A percentile compares a stretch with the other conserved stretches of the same genome.
phyloP scores from a whole-genome alignment of 106 monocot genomes.

The Dendrobium catenatum region DNA sequence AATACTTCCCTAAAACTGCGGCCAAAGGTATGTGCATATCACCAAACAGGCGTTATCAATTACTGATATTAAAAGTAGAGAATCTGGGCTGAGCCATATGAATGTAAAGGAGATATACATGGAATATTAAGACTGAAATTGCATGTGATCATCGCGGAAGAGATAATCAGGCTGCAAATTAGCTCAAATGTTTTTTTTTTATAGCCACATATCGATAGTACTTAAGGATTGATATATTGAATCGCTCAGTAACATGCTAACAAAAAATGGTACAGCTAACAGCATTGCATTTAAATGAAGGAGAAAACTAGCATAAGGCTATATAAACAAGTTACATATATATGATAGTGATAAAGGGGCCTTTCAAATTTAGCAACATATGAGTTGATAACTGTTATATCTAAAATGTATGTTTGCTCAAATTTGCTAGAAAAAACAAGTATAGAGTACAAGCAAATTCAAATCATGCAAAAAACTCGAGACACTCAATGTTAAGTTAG shows the following conservation, averaged over 20 bases:
- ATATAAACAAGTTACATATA: background rate
- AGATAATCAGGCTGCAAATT: background rate
- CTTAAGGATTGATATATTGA: background rate
- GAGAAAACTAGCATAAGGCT: background rate
- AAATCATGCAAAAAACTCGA: no score
- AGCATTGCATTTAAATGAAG: background rate
- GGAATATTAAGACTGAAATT: background rate
- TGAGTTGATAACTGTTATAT: no score
- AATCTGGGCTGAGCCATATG: background rate
- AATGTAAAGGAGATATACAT: background rate
- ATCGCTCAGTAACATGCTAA: background rate
- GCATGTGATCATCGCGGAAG: background rate
- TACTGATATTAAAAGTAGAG: background rate
- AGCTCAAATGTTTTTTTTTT: background rate
- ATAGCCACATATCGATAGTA: background rate
- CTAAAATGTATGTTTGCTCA: no score
- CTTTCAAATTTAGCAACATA: no score
- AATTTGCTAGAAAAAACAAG: no score
- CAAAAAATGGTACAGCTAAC: background rate
- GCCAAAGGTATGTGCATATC: background rate
- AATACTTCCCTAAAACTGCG: background rate
- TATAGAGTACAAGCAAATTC: no score
- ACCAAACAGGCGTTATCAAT: background rate
- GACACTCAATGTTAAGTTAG: no score
- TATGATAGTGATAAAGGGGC: no score